phyloP scores from a whole-genome alignment of 31 red algal species.

The Bonnemaisonia californica region DNA sequence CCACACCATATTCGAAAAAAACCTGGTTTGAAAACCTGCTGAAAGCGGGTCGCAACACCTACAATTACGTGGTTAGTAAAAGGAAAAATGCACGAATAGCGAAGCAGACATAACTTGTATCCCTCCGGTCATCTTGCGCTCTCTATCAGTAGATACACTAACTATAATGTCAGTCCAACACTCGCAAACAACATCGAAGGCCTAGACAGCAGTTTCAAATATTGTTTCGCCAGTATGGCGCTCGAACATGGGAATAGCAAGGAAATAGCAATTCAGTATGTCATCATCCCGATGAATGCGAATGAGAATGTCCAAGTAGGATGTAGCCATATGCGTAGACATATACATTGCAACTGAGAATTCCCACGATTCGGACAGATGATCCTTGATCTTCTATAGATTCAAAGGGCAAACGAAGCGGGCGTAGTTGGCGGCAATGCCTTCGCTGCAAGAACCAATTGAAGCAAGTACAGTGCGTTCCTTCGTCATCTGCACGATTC shows the following conservation, averaged over 20 bases:
- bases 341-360: background rate
- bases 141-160: conserved; percentile 10
- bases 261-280: background rate
- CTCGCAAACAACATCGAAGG: background rate
- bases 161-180: background rate
- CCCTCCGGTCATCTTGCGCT: background rate
- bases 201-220: background rate
- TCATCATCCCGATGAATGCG: background rate
- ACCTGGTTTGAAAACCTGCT: background rate
- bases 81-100: too few relatives aligned
- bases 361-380: background rate
- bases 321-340: conserved; percentile 11
- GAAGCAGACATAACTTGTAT: too few relatives aligned
- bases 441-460: background rate
- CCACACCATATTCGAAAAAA: conserved; percentile 26
- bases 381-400: background rate
- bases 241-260: conserved; percentile 4
- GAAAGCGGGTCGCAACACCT: conserved; percentile 11
- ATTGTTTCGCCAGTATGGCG: conserved; percentile 7
- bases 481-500: background rate
- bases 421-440: background rate
- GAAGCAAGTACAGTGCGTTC: background rate
- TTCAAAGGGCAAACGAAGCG: background rate
- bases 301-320: conserved; percentile 7
- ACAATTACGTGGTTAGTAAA: too few relatives aligned